Percentiles rank a stretch among this genome's conserved stretches.
These are phyloP conservation scores for Acanthamoeba triangularis DNA, from an alignment of 208 protist species.

Conservation along the genomic window DNA sequence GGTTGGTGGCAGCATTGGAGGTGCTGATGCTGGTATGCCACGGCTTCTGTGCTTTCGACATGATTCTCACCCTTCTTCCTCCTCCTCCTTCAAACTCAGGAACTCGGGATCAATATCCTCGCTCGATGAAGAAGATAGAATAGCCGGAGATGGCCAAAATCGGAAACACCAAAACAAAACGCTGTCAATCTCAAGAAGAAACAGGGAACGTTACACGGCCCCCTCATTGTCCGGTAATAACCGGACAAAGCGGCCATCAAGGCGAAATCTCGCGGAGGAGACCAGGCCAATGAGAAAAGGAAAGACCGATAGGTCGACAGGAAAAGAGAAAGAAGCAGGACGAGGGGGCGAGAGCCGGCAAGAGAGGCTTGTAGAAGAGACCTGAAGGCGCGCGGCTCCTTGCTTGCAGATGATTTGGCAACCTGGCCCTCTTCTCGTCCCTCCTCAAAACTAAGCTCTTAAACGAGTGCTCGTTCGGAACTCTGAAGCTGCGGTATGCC, in stretches of 20 bases:
- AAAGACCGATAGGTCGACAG: background rate
- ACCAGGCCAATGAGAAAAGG: background rate
- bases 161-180: too few species aligned
- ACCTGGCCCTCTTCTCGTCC: background rate
- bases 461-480: too few species aligned
- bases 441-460: too few species aligned
- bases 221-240: background rate
- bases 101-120: background rate
- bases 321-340: slow-evolving; percentile 53
- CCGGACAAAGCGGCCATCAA: background rate
- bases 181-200: background rate
- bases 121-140: background rate
- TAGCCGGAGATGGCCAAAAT: background rate
- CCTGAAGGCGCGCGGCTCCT: background rate
- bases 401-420: background rate
- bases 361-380: background rate
- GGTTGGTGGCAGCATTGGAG: slow-evolving; percentile 65
- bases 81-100: too few species aligned
- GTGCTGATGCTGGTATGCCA: slow-evolving; percentile 60
- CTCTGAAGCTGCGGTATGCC: background rate
- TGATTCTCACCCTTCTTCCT: background rate
- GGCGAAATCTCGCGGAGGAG: background rate
- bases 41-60: slow-evolving; percentile 69
- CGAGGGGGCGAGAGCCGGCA: background rate
- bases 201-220: background rate